Conservation (phyloP, 2,329 filamentous ascomycete genomes). For the Neofusicoccum parvum region DNA sequence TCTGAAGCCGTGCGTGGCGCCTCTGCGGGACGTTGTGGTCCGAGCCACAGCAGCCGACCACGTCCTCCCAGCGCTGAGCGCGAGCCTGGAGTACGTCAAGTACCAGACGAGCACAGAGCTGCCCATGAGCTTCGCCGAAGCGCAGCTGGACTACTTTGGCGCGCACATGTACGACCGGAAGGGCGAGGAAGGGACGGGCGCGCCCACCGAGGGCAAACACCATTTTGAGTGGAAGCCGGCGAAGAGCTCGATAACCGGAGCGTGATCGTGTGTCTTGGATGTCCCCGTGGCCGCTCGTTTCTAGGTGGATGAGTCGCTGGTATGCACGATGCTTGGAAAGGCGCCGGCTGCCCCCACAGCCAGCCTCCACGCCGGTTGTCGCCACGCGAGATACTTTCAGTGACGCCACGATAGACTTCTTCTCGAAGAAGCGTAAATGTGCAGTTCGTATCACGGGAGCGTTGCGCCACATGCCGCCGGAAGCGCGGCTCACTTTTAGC, state of each 20-base stretch:
- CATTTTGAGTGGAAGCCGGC: conserved; percentile 65
- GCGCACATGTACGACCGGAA: conserved; percentile 66
- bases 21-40: conserved; percentile 59
- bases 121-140: conserved; percentile 70
- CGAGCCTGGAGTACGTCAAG: conserved; percentile 69
- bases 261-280: background rate
- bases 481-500: too few species aligned
- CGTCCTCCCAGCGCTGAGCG: conserved; percentile 61
- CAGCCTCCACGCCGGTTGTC: too few species aligned
- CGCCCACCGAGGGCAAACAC: conserved; percentile 59
- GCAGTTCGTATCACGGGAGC: too few species aligned
- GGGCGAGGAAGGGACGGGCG: conserved; percentile 53
- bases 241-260: conserved; percentile 20
- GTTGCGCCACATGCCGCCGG: too few species aligned
- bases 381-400: too few species aligned
- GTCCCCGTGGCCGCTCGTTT: too few species aligned
- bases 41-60: conserved; percentile 60
- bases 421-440: too few species aligned
- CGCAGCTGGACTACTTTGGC: conserved; percentile 72
- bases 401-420: too few species aligned
- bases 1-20: conserved; percentile 41
- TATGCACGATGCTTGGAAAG: too few species aligned
- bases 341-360: too few species aligned
- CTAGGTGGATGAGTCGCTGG: too few species aligned
- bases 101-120: conserved; percentile 61